phyloP scores from a whole-genome alignment of 2,329 filamentous ascomycete genomes.

The Aspergillus bombycis region DNA sequence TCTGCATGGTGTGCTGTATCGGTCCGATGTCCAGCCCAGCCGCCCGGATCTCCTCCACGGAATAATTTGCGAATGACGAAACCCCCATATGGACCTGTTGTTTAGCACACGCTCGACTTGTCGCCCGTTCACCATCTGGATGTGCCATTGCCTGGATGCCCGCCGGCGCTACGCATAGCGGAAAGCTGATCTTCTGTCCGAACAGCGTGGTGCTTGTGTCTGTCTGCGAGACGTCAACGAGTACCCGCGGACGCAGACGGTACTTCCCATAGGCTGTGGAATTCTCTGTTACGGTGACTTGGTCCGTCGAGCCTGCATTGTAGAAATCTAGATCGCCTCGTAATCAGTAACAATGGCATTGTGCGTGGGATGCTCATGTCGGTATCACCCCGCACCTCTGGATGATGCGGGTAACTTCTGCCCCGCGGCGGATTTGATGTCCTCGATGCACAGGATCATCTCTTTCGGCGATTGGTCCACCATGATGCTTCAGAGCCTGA shows the following conservation, averaged over 20 bases:
- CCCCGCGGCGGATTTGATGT: slow-evolving; percentile 12
- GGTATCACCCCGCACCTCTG: slow-evolving; percentile 1
- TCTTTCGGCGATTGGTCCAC: background rate
- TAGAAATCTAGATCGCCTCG: slow-evolving; percentile 51
- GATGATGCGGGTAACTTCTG: slow-evolving; percentile 7
- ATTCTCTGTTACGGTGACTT: slow-evolving; percentile 53
- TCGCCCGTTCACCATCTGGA: slow-evolving; percentile 56
- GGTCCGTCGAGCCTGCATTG: slow-evolving; percentile 55
- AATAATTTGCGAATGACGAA: slow-evolving; percentile 51
- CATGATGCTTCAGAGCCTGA: background rate
- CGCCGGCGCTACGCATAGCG: slow-evolving; percentile 57
- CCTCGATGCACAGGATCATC: slow-evolving; percentile 16
- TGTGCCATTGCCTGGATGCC: slow-evolving; percentile 59
- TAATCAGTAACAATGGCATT: background rate
- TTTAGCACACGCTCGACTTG: slow-evolving; percentile 50
- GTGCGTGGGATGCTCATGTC: too few relatives aligned
- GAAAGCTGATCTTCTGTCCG: slow-evolving; percentile 48
- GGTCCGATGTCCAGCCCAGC: slow-evolving; percentile 26
- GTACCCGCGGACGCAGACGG: slow-evolving; percentile 50
- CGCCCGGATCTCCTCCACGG: slow-evolving; percentile 51
- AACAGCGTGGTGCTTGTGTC: slow-evolving; percentile 49
- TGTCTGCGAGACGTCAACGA: slow-evolving; percentile 48
- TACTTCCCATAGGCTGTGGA: slow-evolving; percentile 54
- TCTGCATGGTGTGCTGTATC: slow-evolving; percentile 29
- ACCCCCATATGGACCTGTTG: slow-evolving; percentile 52